phyloP scores from a whole-genome alignment of 208 protist species.

The Trypanosoma mega region DNA sequence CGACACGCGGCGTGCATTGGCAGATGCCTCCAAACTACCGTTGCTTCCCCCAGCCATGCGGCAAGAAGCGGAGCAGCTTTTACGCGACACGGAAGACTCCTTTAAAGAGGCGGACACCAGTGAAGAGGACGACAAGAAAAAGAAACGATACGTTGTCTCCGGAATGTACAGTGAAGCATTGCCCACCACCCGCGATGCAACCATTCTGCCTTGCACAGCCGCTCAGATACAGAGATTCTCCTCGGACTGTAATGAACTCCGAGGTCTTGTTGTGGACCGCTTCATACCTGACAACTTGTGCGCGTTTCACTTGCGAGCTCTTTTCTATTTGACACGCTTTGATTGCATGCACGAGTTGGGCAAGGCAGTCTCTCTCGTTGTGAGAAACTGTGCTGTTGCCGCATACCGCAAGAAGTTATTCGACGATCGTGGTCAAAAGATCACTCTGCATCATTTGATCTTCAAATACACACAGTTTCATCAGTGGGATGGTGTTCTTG shows the following conservation, averaged over 20 bases:
- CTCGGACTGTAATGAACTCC: neutral
- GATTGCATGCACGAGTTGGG: conserved; percentile 6
- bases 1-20: neutral
- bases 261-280: conserved; percentile 3
- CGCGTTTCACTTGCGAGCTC: conserved; percentile 9
- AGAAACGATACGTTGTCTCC: conserved; percentile 1
- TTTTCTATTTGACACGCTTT: neutral
- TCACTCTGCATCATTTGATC: neutral
- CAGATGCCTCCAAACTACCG: neutral
- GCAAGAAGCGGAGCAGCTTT: neutral
- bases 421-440: neutral
- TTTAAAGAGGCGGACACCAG: neutral
- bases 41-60: neutral
- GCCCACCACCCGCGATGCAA: neutral
- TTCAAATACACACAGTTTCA: neutral
- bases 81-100: neutral
- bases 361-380: neutral
- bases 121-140: neutral
- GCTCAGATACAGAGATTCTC: neutral
- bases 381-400: neutral
- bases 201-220: neutral
- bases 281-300: neutral
- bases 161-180: conserved; percentile 1
- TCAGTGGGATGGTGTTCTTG: neutral
- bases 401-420: neutral